These are phyloP conservation scores for Leccinum fuscescens DNA, from an alignment of 1,284 basidiomycete species.

Conservation along the genomic window DNA sequence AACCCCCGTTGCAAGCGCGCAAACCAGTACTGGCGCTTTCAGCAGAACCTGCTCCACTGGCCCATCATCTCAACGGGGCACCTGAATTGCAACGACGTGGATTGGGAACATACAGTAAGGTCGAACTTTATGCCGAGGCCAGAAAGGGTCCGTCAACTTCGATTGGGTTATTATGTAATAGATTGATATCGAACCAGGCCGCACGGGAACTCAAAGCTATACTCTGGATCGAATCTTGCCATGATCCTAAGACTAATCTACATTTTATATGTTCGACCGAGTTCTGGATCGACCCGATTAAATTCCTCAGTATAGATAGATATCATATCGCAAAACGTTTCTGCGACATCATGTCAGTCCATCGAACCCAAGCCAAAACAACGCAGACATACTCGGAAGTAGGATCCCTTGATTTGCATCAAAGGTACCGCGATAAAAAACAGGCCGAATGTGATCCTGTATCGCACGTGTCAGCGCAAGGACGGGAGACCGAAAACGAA, in stretches of 20 bases:
- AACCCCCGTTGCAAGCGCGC: background rate
- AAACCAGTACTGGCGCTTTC: background rate
- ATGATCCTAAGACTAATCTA: background rate
- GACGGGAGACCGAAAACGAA: background rate
- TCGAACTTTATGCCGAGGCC: background rate
- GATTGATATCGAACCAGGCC: background rate
- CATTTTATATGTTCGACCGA: background rate
- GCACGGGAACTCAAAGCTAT: too few species aligned
- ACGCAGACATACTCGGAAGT: conserved; percentile 39
- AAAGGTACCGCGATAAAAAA: conserved; percentile 49
- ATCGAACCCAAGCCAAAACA: background rate
- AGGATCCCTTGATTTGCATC: conserved; percentile 43
- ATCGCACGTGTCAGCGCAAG: background rate
- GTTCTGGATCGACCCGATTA: background rate
- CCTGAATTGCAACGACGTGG: background rate
- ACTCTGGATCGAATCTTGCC: background rate
- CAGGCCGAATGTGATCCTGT: conserved; percentile 43
- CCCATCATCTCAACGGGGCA: background rate
- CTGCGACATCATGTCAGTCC: conserved; percentile 6
- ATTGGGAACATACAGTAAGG: background rate
- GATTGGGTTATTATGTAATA: background rate
- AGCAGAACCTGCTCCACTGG: background rate
- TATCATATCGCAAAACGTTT: conserved; percentile 21
- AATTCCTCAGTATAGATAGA: background rate
- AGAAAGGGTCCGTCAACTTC: background rate